Conservation (phyloP, 164 flowering plant genomes). For the Liquidambar formosana region DNA sequence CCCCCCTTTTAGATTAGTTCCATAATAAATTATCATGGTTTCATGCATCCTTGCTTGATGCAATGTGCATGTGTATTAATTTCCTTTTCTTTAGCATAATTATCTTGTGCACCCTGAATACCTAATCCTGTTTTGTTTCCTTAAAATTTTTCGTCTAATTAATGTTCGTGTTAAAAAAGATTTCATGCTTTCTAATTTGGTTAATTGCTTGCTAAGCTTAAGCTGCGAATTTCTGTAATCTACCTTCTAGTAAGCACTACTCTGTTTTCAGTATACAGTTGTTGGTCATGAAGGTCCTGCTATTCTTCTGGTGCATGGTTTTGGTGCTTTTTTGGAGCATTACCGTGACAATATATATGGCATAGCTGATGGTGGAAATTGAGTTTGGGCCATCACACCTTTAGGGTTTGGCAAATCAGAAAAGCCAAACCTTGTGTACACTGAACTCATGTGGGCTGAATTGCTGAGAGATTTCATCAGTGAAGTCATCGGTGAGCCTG, state of each 20-base stretch:
- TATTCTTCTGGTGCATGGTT: conserved; percentile 85
- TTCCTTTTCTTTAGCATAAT: too few species aligned
- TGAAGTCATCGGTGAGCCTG: conserved; percentile 83
- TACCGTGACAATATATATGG: conserved; percentile 63
- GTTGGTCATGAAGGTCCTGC: conserved; percentile 81
- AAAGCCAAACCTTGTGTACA: conserved; percentile 79
- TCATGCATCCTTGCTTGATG: too few species aligned
- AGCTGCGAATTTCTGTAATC: background rate
- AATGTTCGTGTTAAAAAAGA: background rate
- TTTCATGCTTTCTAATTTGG: background rate
- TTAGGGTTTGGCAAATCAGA: conserved; percentile 89
- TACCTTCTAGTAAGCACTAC: conserved; percentile 1
- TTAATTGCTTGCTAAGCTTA: background rate
- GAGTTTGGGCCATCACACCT: conserved; percentile 80
- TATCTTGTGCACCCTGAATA: too few species aligned
- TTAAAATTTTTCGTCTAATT: background rate
- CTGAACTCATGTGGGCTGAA: conserved; percentile 88
- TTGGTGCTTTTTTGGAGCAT: conserved; percentile 90
- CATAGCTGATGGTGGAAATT: conserved; percentile 58
- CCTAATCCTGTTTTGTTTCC: too few species aligned
- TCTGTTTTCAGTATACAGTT: conserved; percentile 64
- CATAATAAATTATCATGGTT: too few species aligned
- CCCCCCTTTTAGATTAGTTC: too few species aligned
- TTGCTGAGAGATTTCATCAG: conserved; percentile 75
- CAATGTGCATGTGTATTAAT: too few species aligned